Evolutionary conservation across 106 monocot species (phyloP).

Genomic region (Platanthera zijinensis): DNA sequence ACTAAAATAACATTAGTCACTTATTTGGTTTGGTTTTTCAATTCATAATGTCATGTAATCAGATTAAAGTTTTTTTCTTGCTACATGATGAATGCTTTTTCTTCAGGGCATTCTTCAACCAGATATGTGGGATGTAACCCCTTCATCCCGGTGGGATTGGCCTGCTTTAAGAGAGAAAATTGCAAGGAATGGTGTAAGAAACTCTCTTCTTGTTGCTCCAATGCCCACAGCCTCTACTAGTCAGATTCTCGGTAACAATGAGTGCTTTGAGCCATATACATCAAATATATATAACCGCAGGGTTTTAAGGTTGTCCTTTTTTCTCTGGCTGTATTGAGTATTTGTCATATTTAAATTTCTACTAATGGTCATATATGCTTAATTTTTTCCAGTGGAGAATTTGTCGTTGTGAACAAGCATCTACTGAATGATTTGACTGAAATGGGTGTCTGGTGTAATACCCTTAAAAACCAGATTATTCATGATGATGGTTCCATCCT

Average conservation of each 20-base stretch:
- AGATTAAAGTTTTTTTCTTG: not conserved
- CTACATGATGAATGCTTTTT: not conserved
- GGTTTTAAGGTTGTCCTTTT: too few species aligned
- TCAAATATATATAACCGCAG: conserved; percentile 41
- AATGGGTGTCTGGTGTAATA: too few species aligned
- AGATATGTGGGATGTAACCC: conserved; percentile 86
- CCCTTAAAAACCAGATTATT: conserved; percentile 25
- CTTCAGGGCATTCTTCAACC: conserved; percentile 82
- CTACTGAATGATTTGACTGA: too few species aligned
- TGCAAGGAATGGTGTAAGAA: conserved; percentile 63
- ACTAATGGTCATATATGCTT: too few species aligned
- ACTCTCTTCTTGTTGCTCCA: conserved; percentile 93
- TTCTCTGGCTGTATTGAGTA: too few species aligned
- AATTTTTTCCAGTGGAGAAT: not conserved
- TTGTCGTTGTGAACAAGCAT: too few species aligned
- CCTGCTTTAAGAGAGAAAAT: conserved; percentile 45
- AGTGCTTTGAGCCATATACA: too few species aligned
- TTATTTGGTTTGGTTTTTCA: not conserved
- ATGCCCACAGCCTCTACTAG: conserved; percentile 99
- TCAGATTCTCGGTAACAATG: conserved; percentile 79
- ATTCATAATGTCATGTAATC: not conserved
- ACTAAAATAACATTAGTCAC: not conserved
- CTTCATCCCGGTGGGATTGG: conserved; percentile 88
- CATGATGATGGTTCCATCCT: conserved; percentile 54
- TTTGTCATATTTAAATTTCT: too few species aligned